Conservation (phyloP, 495 filamentous ascomycete genomes). For the Elasticomyces elasticus region DNA sequence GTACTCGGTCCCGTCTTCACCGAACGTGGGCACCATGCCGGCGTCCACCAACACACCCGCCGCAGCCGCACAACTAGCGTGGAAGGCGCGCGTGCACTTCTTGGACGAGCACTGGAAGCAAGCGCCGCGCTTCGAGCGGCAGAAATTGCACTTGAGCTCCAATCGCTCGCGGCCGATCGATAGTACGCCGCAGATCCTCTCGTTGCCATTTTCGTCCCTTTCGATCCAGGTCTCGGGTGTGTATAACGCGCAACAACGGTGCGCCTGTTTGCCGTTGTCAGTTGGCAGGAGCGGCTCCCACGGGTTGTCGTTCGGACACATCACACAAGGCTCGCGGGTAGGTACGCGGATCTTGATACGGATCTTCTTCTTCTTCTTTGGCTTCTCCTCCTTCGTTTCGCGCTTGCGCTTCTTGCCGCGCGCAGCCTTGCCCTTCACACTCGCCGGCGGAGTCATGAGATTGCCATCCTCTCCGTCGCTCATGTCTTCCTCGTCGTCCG, state of each 20-base stretch:
- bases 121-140: slow-evolving; percentile 81
- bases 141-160: slow-evolving; percentile 89
- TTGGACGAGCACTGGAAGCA: slow-evolving; percentile 96
- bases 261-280: slow-evolving; percentile 77
- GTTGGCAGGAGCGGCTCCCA: slow-evolving; percentile 77
- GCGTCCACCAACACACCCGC: slow-evolving; percentile 88
- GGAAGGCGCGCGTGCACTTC: slow-evolving; percentile 89
- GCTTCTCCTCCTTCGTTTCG: slow-evolving; percentile 41
- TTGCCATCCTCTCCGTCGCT: slow-evolving; percentile 56
- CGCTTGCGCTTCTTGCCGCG: slow-evolving; percentile 51
- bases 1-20: slow-evolving; percentile 85
- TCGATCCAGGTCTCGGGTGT: slow-evolving; percentile 85
- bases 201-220: slow-evolving; percentile 54
- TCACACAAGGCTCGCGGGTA: slow-evolving; percentile 72
- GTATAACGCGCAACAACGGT: slow-evolving; percentile 81
- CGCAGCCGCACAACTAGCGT: slow-evolving; percentile 85
- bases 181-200: slow-evolving; percentile 65
- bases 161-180: slow-evolving; percentile 77
- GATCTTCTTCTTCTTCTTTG: slow-evolving; percentile 51
- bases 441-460: slow-evolving; percentile 71
- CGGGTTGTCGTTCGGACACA: slow-evolving; percentile 88
- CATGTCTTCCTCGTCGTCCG: slow-evolving; percentile 64
- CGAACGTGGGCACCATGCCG: slow-evolving; percentile 73
- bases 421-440: slow-evolving; percentile 50
- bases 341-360: slow-evolving; percentile 62